Evolutionary conservation across 1,139 yeast species (phyloP), one percentile per base, ranked within the genome.

Genomic region (Suhomyces bokatorum): DNA sequence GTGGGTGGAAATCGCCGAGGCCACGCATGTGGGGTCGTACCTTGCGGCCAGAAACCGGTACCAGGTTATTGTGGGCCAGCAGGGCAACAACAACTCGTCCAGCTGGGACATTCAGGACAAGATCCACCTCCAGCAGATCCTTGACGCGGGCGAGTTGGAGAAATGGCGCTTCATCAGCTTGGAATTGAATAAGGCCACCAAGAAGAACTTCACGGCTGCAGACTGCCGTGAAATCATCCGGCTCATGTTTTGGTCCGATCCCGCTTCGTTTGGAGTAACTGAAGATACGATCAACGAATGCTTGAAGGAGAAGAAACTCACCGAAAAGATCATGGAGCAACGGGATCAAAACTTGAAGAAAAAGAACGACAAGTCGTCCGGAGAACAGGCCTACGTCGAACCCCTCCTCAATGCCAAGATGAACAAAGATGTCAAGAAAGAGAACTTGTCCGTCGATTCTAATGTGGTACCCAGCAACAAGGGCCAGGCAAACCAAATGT

Each of bases 51-150:
- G 95, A 46, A 86, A 86, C 59, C 66, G 95, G 48, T 86, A 86
- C 58, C 95, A 86, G 59, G 95, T 86, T 6, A 73, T 86, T 43
- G 85, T 86, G 48, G 95, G 95, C 2, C 95, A 86, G 60, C 95
- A 86, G 55, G 93, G 95, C 4, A 85, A 87, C 52, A 72, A 73
- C 42, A 86, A 87, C 20, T 75, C 83, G 5, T 77, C 82, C 29
- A 76, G 79, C 33, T 85, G 90, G 87, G 80, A 78, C 17, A 57
- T 69, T 1, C 80, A 78, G 16, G 90, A 85, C 60, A 75, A 80
- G 12, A 50, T 63, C n/a, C 69, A 71, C 16, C 66, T 85, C 36
- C 81, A 78, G 51, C 62, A 62, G 27, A 54, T 83, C 14, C 64
- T 85, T 12, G 93, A 86, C 58, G 81, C 78, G 34, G 90, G 86